Conservation (phyloP, 306 rosid species). For the Malus sylvestris region DNA sequence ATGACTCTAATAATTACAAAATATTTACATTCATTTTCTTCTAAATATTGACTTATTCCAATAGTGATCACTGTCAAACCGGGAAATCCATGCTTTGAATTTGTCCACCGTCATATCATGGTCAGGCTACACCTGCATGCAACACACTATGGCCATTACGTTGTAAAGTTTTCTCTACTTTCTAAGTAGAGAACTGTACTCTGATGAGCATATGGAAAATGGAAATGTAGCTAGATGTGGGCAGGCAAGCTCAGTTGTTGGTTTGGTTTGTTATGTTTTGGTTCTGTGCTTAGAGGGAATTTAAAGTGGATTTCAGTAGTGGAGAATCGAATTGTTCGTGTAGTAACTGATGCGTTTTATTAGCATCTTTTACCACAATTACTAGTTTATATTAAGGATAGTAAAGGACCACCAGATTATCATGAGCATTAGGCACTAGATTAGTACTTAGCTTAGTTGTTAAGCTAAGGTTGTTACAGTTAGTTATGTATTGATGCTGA, state of each 20-base stretch:
- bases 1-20: no score
- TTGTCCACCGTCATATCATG: slow-evolving; percentile 17
- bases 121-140: slow-evolving; percentile 13
- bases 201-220: not conserved
- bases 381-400: no score
- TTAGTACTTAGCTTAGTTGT: no score
- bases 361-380: slow-evolving; percentile 3
- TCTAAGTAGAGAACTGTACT: not conserved
- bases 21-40: no score
- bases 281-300: not conserved
- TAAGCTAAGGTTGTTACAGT: no score
- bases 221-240: not conserved
- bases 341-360: not conserved
- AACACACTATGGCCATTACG: slow-evolving; percentile 3
- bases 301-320: not conserved
- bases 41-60: no score
- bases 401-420: no score
- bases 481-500: no score
- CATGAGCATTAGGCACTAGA: no score
- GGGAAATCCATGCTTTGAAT: slow-evolving; percentile 10
- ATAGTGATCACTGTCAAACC: slow-evolving; percentile 2
- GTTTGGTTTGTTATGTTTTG: not conserved
- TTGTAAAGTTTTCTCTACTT: not conserved
- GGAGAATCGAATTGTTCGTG: slow-evolving; percentile 9
- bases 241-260: not conserved